Percentiles rank a stretch among this genome's conserved stretches.
phyloP scores from a whole-genome alignment of 306 rosid species.

The Quercus rubra region DNA sequence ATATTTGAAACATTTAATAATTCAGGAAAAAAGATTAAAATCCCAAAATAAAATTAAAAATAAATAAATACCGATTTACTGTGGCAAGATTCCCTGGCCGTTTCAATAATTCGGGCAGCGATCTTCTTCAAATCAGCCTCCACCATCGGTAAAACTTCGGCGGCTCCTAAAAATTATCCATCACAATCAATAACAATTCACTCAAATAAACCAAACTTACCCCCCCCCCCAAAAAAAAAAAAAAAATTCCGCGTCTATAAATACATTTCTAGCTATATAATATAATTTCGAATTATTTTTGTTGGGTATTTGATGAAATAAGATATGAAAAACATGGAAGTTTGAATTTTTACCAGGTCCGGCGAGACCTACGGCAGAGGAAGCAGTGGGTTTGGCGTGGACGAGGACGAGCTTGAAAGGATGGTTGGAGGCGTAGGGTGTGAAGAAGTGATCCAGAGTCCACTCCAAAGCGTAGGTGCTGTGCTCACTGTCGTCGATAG shows the following conservation, averaged over 20 bases:
- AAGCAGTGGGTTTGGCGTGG: conserved; percentile 50
- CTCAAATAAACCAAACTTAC: too few species aligned
- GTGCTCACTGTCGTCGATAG: conserved; percentile 60
- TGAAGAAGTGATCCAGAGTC: conserved; percentile 58
- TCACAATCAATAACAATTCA: background rate
- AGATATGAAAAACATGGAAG: too few species aligned
- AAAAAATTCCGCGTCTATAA: too few species aligned
- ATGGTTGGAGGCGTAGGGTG: background rate
- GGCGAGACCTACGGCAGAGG: conserved; percentile 44
- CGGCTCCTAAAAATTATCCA: conserved; percentile 31
- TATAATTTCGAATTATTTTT: too few species aligned
- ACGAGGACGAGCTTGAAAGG: conserved; percentile 60
- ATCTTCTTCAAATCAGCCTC: conserved; percentile 48
- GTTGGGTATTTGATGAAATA: too few species aligned
- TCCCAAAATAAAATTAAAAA: background rate
- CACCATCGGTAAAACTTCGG: conserved; percentile 51
- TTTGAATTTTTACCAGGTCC: conserved; percentile 52
- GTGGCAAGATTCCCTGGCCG: conserved; percentile 44
- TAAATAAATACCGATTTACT: conserved; percentile 33
- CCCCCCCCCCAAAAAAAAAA: too few species aligned
- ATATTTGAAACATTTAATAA: too few species aligned
- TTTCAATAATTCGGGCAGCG: conserved; percentile 23
- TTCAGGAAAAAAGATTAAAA: too few species aligned
- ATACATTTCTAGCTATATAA: too few species aligned
- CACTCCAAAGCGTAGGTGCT: conserved; percentile 60